phyloP scores from a whole-genome alignment of 2,329 filamentous ascomycete species.

The Claviceps spartinae region DNA sequence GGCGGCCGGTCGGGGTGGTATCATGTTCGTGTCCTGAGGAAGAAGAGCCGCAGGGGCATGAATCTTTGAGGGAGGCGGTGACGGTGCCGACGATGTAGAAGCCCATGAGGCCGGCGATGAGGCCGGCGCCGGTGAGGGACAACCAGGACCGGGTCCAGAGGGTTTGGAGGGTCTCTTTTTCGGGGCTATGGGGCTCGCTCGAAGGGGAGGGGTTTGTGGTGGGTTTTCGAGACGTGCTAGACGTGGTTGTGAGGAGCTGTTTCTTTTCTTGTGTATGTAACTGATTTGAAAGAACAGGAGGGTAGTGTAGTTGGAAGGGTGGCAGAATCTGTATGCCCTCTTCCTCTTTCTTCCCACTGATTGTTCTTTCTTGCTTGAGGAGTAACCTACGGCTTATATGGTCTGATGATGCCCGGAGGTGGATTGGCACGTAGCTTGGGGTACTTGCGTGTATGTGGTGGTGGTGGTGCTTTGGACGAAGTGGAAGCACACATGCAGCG shows the following conservation, averaged over 20 bases:
- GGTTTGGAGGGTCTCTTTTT: constrained; percentile 20
- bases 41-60: constrained; percentile 8
- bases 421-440: constrained; percentile 9
- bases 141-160: constrained; percentile 27
- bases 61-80: constrained; percentile 19
- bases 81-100: constrained; percentile 31
- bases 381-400: constrained; percentile 18
- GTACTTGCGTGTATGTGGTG: constrained; percentile 5
- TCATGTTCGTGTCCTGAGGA: constrained; percentile 17
- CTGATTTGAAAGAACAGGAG: too few species aligned
- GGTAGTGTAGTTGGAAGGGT: too few species aligned
- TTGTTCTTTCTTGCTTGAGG: neutral
- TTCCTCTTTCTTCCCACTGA: too few species aligned
- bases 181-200: constrained; percentile 11
- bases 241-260: neutral
- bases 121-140: constrained; percentile 32
- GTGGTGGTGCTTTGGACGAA: constrained; percentile 8
- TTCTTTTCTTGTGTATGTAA: neutral
- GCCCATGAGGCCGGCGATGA: constrained; percentile 31
- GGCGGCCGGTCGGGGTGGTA: constrained; percentile 32
- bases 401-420: constrained; percentile 13
- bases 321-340: too few species aligned
- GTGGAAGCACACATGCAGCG: constrained; percentile 13
- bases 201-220: constrained; percentile 3
- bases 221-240: neutral